Evolutionary conservation across 2,329 filamentous ascomycete genomes (phyloP).

Genomic region (Neonectria neomacrospora): DNA sequence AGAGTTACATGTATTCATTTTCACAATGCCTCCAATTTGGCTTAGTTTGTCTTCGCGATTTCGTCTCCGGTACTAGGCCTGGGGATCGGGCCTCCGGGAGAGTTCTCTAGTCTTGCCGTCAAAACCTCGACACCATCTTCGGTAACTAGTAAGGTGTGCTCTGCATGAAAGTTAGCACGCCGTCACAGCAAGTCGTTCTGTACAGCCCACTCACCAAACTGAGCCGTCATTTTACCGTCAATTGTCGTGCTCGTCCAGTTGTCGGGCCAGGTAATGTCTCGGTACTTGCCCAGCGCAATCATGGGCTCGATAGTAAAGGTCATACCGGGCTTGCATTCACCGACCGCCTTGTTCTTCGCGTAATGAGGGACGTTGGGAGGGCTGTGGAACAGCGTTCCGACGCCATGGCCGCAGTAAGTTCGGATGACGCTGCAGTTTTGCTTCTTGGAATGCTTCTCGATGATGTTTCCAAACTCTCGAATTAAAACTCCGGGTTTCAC

Average conservation of each 20-base stretch:
- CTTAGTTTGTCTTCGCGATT: slow-evolving; percentile 15
- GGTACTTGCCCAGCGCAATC: slow-evolving; percentile 91
- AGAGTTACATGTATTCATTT: not conserved
- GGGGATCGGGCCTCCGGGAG: slow-evolving; percentile 77
- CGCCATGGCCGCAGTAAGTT: slow-evolving; percentile 95
- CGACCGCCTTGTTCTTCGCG: slow-evolving; percentile 97
- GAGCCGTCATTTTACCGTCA: slow-evolving; percentile 89
- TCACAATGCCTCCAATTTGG: not conserved
- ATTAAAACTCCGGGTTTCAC: slow-evolving; percentile 95
- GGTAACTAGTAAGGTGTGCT: slow-evolving; percentile 86
- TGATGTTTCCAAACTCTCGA: slow-evolving; percentile 91
- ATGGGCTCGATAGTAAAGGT: slow-evolving; percentile 99
- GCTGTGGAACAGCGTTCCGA: slow-evolving; percentile 93
- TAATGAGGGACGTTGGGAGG: slow-evolving; percentile 97
- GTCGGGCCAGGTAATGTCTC: slow-evolving; percentile 96
- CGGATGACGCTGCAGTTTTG: slow-evolving; percentile 90
- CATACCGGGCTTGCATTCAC: slow-evolving; percentile 94
- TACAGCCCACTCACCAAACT: slow-evolving; percentile 75
- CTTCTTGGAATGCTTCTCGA: slow-evolving; percentile 93
- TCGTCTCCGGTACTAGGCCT: slow-evolving; percentile 57
- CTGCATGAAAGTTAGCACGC: slow-evolving; percentile 53
- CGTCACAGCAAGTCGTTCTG: not conserved
- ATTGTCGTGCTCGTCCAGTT: slow-evolving; percentile 97
- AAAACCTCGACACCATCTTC: slow-evolving; percentile 84
- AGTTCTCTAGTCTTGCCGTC: slow-evolving; percentile 77